These are phyloP conservation scores for Allium fistulosum DNA, from an alignment of 106 monocot species.

Conservation along the genomic window DNA sequence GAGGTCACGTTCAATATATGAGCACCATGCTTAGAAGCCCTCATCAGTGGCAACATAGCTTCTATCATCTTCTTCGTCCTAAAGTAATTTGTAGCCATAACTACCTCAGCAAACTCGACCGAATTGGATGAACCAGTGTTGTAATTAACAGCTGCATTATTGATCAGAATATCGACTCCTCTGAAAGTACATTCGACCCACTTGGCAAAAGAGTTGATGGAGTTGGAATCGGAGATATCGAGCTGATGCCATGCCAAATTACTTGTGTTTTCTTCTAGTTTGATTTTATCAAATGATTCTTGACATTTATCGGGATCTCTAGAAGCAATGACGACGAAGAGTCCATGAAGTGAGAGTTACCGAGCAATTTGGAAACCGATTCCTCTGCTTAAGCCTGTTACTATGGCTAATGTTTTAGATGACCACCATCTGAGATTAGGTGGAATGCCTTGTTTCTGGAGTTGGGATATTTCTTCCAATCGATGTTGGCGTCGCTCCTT, in stretches of 20 bases:
- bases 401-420: slow-evolving; percentile 53
- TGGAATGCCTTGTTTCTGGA: slow-evolving; percentile 38
- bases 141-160: slow-evolving; percentile 90
- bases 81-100: no score
- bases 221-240: slow-evolving; percentile 44
- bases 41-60: no score
- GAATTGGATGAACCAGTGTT: slow-evolving; percentile 76
- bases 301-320: no score
- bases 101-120: no score
- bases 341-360: slow-evolving; percentile 49
- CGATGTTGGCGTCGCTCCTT: slow-evolving; percentile 61
- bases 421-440: slow-evolving; percentile 61
- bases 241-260: slow-evolving; percentile 42
- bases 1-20: slow-evolving; percentile 94
- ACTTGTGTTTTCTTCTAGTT: slow-evolving; percentile 9
- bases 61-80: no score
- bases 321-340: slow-evolving; percentile 66
- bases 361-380: slow-evolving; percentile 80
- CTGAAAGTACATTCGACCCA: slow-evolving; percentile 32
- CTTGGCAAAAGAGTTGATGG: slow-evolving; percentile 51
- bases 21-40: no score
- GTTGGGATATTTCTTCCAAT: slow-evolving; percentile 51
- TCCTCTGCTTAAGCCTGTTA: slow-evolving; percentile 77
- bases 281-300: slow-evolving; percentile 23
- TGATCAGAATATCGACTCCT: slow-evolving; percentile 79